phyloP scores from a whole-genome alignment of 208 protist genomes.

The Wallacemonas rigidus region DNA sequence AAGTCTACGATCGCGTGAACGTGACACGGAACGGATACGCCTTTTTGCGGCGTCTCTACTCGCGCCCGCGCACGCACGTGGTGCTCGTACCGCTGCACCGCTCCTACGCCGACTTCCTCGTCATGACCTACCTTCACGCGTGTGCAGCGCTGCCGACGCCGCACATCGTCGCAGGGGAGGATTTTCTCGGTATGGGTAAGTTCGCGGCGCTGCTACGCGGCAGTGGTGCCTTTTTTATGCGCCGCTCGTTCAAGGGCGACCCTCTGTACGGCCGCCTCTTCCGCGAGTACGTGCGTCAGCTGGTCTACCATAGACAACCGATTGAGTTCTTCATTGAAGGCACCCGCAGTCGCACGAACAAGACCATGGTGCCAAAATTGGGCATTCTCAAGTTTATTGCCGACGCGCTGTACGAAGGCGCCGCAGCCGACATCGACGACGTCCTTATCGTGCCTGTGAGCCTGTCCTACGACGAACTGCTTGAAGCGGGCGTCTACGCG shows the following conservation, averaged over 20 bases:
- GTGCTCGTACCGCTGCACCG: conserved; percentile 84
- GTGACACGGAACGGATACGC: conserved; percentile 55
- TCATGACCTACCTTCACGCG: conserved; percentile 81
- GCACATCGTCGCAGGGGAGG: conserved; percentile 88
- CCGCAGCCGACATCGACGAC: conserved; percentile 53
- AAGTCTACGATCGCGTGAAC: conserved; percentile 68
- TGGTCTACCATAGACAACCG: conserved; percentile 52
- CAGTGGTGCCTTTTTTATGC: conserved; percentile 93
- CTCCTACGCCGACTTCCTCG: conserved; percentile 91
- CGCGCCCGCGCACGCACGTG: conserved; percentile 52
- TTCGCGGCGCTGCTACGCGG: conserved; percentile 78
- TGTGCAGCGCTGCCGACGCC: conserved; percentile 64
- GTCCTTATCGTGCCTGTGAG: conserved; percentile 83
- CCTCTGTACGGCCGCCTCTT: conserved; percentile 80
- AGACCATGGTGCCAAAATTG: conserved; percentile 86
- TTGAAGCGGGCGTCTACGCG: conserved; percentile 82
- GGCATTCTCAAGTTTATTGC: conserved; percentile 91
- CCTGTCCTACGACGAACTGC: conserved; percentile 89
- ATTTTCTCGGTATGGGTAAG: conserved; percentile 79
- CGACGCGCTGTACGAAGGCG: conserved; percentile 70
- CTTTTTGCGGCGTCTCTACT: conserved; percentile 42
- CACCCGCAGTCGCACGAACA: conserved; percentile 83
- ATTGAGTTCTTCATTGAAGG: conserved; percentile 93
- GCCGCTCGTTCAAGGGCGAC: conserved; percentile 79
- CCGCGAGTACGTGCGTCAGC: conserved; percentile 78